phyloP scores from a whole-genome alignment of 2,329 filamentous ascomycete genomes.

The Colletotrichum sp. region DNA sequence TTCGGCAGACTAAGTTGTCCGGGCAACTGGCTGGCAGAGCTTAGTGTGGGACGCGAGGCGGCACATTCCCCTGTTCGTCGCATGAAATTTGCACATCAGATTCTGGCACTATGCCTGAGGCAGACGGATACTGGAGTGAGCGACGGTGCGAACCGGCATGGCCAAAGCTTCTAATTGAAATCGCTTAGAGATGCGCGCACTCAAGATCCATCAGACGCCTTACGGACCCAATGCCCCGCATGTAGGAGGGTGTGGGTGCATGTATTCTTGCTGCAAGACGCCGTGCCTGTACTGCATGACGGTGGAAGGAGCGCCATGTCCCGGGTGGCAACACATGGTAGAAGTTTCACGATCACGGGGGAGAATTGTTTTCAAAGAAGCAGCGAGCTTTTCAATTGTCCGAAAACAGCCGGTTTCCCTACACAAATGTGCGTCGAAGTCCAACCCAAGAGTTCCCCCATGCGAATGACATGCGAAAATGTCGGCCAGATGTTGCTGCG shows the following conservation, averaged over 20 bases:
- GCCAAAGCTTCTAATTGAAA: background rate
- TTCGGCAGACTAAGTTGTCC: conserved; percentile 24
- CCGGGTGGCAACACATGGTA: background rate
- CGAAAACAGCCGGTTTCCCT: conserved; percentile 19
- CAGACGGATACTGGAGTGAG: background rate
- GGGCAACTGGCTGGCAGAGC: conserved; percentile 19
- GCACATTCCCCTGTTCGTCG: conserved; percentile 7
- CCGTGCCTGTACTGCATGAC: background rate
- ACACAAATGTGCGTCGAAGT: conserved; percentile 20
- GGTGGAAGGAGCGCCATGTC: background rate
- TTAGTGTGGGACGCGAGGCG: background rate
- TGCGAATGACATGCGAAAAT: conserved; percentile 33
- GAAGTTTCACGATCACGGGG: background rate
- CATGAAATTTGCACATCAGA: background rate
- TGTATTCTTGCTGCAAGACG: background rate
- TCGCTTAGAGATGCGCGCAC: background rate
- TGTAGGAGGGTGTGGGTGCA: background rate
- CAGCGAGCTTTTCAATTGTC: conserved; percentile 19
- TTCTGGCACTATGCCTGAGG: conserved; percentile 1
- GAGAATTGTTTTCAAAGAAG: conserved; percentile 17
- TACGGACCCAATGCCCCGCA: background rate
- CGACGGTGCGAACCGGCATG: background rate
- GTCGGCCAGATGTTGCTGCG: conserved; percentile 32
- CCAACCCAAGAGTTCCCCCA: conserved; percentile 27
- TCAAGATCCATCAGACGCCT: background rate